Conservation (phyloP, 345 rosid species). For the Dipteronia sinensis region DNA sequence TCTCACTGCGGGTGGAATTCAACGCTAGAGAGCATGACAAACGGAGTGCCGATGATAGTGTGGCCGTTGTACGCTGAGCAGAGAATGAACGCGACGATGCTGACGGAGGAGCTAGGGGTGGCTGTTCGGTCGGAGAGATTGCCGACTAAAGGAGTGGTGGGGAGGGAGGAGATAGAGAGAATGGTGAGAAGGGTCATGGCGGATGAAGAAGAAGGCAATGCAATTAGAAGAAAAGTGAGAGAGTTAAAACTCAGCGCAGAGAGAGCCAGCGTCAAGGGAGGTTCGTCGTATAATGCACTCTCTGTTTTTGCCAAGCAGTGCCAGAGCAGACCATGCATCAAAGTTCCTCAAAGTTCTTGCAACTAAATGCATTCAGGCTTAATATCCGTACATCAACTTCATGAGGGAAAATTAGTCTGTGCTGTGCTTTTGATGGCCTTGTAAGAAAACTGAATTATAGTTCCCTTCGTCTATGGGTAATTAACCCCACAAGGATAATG, state of each 20-base stretch:
- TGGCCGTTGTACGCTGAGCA: slow-evolving; percentile 67
- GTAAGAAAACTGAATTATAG: too few relatives aligned
- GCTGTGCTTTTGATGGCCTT: too few relatives aligned
- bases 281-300: slow-evolving; percentile 38
- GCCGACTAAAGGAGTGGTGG: slow-evolving; percentile 25
- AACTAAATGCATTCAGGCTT: too few relatives aligned
- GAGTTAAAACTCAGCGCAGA: slow-evolving; percentile 31
- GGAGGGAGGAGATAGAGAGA: slow-evolving; percentile 47
- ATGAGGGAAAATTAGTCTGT: too few relatives aligned
- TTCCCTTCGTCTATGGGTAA: too few relatives aligned
- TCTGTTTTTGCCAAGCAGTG: neutral
- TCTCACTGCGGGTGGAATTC: slow-evolving; percentile 88
- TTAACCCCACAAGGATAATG: too few relatives aligned
- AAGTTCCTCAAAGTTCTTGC: too few relatives aligned
- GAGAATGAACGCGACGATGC: slow-evolving; percentile 49
- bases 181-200: slow-evolving; percentile 48
- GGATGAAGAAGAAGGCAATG: slow-evolving; percentile 44
- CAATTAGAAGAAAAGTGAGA: slow-evolving; percentile 45
- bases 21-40: slow-evolving; percentile 46
- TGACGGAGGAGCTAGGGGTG: slow-evolving; percentile 48
- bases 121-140: slow-evolving; percentile 35
- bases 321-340: too few relatives aligned
- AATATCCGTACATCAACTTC: too few relatives aligned
- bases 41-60: slow-evolving; percentile 55
- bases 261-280: slow-evolving; percentile 31